A percentile compares a stretch with the other conserved stretches of the same genome.
Conservation (phyloP, 108 stramenopile species). For the Nitzschia sp. region DNA sequence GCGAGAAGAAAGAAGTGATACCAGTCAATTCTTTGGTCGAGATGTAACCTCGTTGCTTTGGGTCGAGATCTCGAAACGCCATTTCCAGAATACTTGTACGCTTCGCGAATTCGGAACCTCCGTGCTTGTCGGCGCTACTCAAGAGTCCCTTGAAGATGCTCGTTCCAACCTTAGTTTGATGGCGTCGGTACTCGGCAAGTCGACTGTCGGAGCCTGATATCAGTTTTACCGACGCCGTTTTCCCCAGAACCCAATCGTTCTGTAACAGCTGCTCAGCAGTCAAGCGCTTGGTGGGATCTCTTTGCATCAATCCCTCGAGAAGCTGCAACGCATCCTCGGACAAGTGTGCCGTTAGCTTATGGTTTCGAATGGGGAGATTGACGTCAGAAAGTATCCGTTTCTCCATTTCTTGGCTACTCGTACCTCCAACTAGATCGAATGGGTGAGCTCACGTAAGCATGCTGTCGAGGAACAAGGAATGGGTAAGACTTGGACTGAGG, state of each 20-base stretch:
- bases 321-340: conserved; percentile 62
- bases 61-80: conserved; percentile 56
- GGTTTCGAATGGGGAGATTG: conserved; percentile 33
- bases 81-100: conserved; percentile 58
- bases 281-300: conserved; percentile 59
- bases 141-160: conserved; percentile 56
- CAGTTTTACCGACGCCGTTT: conserved; percentile 54
- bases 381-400: conserved; percentile 41
- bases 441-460: conserved; percentile 81
- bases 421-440: conserved; percentile 58
- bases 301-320: conserved; percentile 60
- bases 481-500: neutral
- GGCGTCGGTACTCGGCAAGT: conserved; percentile 44
- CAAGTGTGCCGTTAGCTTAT: conserved; percentile 36
- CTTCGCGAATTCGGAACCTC: conserved; percentile 34
- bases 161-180: conserved; percentile 29
- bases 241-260: conserved; percentile 78
- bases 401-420: conserved; percentile 61
- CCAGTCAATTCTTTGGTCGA: conserved; percentile 29
- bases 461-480: conserved; percentile 27
- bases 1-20: conserved; percentile 15
- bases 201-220: conserved; percentile 54
- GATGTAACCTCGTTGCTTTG: conserved; percentile 24
- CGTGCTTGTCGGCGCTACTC: conserved; percentile 45
- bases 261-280: conserved; percentile 69